Percentiles rank a stretch among this genome's conserved stretches.
Conservation (phyloP, 2,329 filamentous ascomycete species). For the Pseudogymnoascus sp. region DNA sequence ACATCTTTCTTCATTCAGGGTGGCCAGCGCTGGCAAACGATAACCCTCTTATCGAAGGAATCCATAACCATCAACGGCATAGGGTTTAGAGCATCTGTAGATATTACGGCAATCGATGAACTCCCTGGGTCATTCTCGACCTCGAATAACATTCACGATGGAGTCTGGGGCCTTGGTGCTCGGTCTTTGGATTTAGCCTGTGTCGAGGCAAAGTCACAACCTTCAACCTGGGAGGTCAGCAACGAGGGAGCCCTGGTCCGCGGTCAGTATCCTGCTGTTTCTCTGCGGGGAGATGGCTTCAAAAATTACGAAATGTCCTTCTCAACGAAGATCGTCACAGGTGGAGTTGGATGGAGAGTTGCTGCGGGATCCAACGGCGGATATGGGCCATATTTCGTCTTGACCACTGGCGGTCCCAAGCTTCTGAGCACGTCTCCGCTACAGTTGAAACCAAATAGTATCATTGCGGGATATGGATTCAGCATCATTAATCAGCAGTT, state of each 20-base stretch:
- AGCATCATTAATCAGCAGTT: constrained; percentile 33
- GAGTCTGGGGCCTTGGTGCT: constrained; percentile 34
- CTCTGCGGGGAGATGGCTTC: constrained; percentile 19
- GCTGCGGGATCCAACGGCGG: constrained; percentile 17
- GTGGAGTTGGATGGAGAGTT: constrained; percentile 34
- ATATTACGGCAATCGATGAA: constrained; percentile 18
- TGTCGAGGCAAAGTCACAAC: constrained; percentile 31
- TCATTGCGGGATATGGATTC: constrained; percentile 31
- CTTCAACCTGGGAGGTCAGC: constrained; percentile 31
- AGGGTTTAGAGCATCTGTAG: constrained; percentile 29
- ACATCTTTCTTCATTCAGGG: constrained; percentile 34
- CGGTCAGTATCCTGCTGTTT: constrained; percentile 28
- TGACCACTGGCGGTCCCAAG: background rate
- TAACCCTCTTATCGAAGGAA: constrained; percentile 30
- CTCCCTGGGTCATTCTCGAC: constrained; percentile 28
- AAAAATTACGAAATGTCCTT: constrained; percentile 34
- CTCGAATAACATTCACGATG: constrained; percentile 28
- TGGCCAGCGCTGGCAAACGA: constrained; percentile 35
- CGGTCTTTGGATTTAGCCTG: constrained; percentile 30
- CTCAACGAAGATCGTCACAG: constrained; percentile 31
- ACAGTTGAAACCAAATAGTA: constrained; percentile 26
- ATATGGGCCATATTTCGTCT: constrained; percentile 13
- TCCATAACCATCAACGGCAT: constrained; percentile 27
- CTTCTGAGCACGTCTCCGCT: background rate
- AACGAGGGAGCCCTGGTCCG: constrained; percentile 31